phyloP scores from a whole-genome alignment of 768 basidiomycete species.

The Hygrocybe coccinea region DNA sequence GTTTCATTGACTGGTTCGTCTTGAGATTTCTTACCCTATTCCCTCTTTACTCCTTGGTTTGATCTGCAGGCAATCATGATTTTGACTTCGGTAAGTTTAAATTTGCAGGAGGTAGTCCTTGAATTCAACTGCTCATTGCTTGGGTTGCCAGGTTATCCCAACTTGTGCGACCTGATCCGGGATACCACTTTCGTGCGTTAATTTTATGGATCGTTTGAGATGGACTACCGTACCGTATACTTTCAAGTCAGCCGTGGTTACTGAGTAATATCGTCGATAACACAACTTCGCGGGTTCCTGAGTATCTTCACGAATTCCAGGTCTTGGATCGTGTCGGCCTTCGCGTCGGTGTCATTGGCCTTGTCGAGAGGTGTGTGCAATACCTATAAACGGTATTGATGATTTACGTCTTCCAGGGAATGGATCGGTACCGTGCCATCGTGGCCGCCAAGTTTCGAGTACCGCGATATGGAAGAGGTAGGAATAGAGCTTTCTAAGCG shows the following conservation, averaged over 20 bases:
- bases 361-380: slow-evolving; percentile 80
- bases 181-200: slow-evolving; percentile 69
- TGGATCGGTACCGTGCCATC: slow-evolving; percentile 86
- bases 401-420: slow-evolving; percentile 44
- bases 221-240: background rate
- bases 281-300: slow-evolving; percentile 58
- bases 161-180: slow-evolving; percentile 60
- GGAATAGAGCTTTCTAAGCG: slow-evolving; percentile 67
- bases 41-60: background rate
- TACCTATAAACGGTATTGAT: background rate
- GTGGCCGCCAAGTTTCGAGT: slow-evolving; percentile 79
- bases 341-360: slow-evolving; percentile 75
- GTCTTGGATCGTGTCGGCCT: slow-evolving; percentile 68
- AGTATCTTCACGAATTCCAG: slow-evolving; percentile 53
- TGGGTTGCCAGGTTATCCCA: slow-evolving; percentile 49
- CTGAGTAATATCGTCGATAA: slow-evolving; percentile 81
- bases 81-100: slow-evolving; percentile 69
- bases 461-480: slow-evolving; percentile 68
- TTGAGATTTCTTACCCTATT: background rate
- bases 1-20: slow-evolving; percentile 67
- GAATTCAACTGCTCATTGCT: too few relatives aligned
- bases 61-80: slow-evolving; percentile 74
- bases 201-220: background rate
- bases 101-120: background rate
- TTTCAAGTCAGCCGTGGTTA: slow-evolving; percentile 67